Base-by-base conservation (phyloP, 2,329 filamentous ascomycete genomes). In the Colletotrichum caudatum region DNA sequence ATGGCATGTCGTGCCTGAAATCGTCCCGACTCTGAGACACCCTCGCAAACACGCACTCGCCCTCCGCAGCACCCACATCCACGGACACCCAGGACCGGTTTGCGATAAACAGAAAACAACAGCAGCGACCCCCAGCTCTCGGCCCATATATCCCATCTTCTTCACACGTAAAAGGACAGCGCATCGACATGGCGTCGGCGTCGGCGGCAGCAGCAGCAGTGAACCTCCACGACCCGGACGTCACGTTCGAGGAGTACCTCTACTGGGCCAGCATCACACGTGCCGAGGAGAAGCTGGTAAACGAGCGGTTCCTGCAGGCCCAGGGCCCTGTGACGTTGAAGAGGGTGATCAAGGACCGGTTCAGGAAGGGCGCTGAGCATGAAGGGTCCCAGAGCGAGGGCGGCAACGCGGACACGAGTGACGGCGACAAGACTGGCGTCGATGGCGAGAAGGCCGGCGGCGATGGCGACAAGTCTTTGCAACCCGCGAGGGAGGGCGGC, bases 181-280 rank as follows among this genome's bases (percentile, higher is more conserved):
- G 46, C 9, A 48, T 59, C 29, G 33, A 64, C 53, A 64, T 54
- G 14, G 58, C 63, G n/a, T n/a, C n/a, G 59, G 33, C 59, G 53
- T 18, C 58, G 44, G 23, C 53, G 1, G 61, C 29, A 59, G 33
- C 59, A 46, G 23, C 58, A 37, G 23, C 53, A 2, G 50, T 35
- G 37, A 53, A 54, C 16, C 54, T 74, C 29, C 75, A 78, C 66
- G 76, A 78, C 53, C 71, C 69, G 5, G 71, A 64, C 46, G 74
- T 77, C 41, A 75, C 73, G 5, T 77, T 78, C 58, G 76, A 78
- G 35, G 76, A 78, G 44, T 78, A 78, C 33, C 73, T 75, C 35
- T 76, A 77, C 73, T 78, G 76, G 60, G 76, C 76, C 7, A 51
- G 74, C 18, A 71, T 74, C 69, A 77, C 76, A 0, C 74, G 76